Base-by-base conservation (phyloP, 2,329 filamentous ascomycete genomes). In the Emergomyces pasteurianus region DNA sequence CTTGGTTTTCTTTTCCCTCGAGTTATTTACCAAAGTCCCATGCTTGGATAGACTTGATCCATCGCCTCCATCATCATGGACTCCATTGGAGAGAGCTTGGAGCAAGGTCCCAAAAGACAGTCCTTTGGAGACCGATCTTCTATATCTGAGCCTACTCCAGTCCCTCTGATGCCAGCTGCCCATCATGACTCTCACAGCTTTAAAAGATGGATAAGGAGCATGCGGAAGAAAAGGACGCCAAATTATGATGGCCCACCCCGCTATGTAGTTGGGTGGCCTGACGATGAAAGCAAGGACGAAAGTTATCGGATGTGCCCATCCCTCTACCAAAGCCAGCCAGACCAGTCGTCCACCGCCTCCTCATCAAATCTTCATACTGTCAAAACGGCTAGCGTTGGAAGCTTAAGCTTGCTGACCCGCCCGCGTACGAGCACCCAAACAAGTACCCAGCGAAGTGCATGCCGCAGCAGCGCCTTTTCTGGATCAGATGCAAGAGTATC, bases 351-450 rank as follows among this genome's bases (percentile, higher is more conserved):
- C 14, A 81, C 82, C 1, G 90, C 88, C 7, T 95, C 91, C 0
- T 85, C 89, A 62, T 87, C 83, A 1, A 91, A 92, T 69, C 84
- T 96, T 46, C 84, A 86, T n/a, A 87, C 84, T 18, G 82, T 95
- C 66, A 90, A 87, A 71, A 94, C 90, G 64, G 88, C 89, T 58
- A 92, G 87, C 62, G 80, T 90, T 63, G 95, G 90, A 62, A 78
- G 92, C 62, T 82, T 85, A 55, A 95, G 89, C 73, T 79, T 87
- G 62, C 78, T 83, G 54, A 82, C 83, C 38, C 81, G 83, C 59
- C 87, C 86, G 12, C 80, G 81, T 62, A 73, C 78, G 49, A 79
- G 80, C 59, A 83, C 86, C 50, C 80, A 80, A 64, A 83, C 84
- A 53, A 84, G 86, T 61, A 81, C 81, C 64, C 71, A 69, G n/a